Evolutionary conservation across 1,284 basidiomycete genomes (phyloP).

Genomic region (Sanghuangporus weigelae): DNA sequence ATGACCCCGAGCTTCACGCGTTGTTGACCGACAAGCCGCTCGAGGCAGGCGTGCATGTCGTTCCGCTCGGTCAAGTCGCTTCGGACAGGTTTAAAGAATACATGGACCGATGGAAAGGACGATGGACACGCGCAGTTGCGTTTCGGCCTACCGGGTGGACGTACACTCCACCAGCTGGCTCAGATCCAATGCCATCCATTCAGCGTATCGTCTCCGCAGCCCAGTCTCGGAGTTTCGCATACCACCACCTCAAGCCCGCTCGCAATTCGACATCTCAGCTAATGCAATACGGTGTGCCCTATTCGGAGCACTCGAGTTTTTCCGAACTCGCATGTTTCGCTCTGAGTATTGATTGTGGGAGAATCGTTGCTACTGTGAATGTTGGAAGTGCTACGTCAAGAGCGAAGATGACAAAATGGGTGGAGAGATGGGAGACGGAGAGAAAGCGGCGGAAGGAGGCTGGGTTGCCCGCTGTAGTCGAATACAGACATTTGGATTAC

Average conservation of each 20-base stretch:
- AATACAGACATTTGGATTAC: constrained; percentile 13
- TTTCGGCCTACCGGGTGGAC: constrained; percentile 96
- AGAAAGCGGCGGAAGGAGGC: constrained; percentile 51
- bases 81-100: constrained; percentile 79
- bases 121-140: constrained; percentile 72
- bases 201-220: constrained; percentile 61
- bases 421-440: constrained; percentile 83
- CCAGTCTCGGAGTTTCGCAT: constrained; percentile 62
- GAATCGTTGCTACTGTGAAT: constrained; percentile 95
- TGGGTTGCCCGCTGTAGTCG: constrained; percentile 28
- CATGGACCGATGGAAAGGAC: constrained; percentile 67
- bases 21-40: constrained; percentile 77
- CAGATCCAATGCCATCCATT: constrained; percentile 57
- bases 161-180: constrained; percentile 66
- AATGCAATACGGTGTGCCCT: constrained; percentile 87
- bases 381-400: constrained; percentile 77
- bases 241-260: constrained; percentile 62
- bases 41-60: constrained; percentile 79
- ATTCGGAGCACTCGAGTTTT: constrained; percentile 95
- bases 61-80: constrained; percentile 76
- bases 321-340: constrained; percentile 93
- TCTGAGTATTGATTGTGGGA: constrained; percentile 73
- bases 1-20: constrained; percentile 75
- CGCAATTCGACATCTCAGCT: constrained; percentile 65
- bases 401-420: constrained; percentile 83